A percentile compares a stretch with the other conserved stretches of the same genome.
Evolutionary conservation across 352 stramenopile genomes (phyloP).

Genomic region (Pythium myriotylum): DNA sequence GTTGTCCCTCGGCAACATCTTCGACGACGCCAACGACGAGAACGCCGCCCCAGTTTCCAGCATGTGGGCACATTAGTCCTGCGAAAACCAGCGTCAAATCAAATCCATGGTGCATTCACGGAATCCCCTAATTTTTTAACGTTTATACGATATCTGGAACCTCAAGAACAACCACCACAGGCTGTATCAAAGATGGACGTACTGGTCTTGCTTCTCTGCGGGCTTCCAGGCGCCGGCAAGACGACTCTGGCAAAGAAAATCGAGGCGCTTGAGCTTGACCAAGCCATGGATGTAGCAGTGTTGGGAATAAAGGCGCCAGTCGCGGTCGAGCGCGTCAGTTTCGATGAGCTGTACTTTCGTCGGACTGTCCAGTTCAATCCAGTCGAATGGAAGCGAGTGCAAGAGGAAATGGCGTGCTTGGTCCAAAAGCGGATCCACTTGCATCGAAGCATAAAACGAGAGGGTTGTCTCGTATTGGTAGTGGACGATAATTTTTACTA

Average conservation of each 20-base stretch:
- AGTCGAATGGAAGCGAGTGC: conserved; percentile 49
- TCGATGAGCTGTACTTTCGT: conserved; percentile 56
- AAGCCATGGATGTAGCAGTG: neutral
- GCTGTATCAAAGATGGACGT: conserved; percentile 10
- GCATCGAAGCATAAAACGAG: neutral
- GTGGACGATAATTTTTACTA: conserved; percentile 78
- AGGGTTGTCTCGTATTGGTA: conserved; percentile 42
- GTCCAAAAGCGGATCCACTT: conserved; percentile 25
- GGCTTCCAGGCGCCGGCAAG: conserved; percentile 71
- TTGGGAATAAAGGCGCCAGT: neutral
- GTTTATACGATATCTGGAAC: conserved; percentile 14
- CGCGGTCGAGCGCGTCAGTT: conserved; percentile 42
- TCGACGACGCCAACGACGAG: conserved; percentile 23
- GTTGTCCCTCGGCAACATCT: conserved; percentile 28
- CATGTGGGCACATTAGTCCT: conserved; percentile 20
- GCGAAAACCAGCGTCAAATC: neutral
- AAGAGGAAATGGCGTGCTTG: conserved; percentile 44
- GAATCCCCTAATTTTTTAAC: neutral
- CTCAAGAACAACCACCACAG: neutral
- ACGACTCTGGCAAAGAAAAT: conserved; percentile 53
- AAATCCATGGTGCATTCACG: no score
- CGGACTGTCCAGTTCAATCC: conserved; percentile 40
- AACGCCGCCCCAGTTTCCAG: conserved; percentile 10
- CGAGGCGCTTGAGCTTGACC: conserved; percentile 2
- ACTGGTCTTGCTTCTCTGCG: conserved; percentile 56